Base-by-base conservation (phyloP, 208 protist species). In the Leishmania amazonensis region DNA sequence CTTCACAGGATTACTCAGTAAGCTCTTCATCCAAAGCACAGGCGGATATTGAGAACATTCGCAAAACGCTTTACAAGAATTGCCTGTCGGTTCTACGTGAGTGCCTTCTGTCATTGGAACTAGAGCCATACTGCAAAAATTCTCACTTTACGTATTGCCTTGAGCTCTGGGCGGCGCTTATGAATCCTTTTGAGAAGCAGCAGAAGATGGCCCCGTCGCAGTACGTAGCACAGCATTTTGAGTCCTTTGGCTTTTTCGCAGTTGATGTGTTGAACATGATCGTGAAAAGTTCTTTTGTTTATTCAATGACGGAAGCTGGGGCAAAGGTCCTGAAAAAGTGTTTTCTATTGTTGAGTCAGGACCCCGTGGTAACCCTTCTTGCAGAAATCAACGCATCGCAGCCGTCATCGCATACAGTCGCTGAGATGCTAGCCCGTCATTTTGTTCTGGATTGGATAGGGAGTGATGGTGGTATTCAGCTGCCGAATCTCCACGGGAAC, bases 101-200 rank as follows among this genome's bases (percentile, higher is more conserved):
- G 78, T 87, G 83, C 60, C 35, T 95, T 17, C 64, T 96, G 47
- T 96, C 93, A 21, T 80, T 97, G 21, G 83, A 90, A 28, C 79
- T 81, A 40, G 90, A 94, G 70, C 79, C 86, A 47, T 51, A 91
- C 58, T 93, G 87, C 84, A 86, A 85, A 47, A 84, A 79, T 54
- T 79, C 87, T 42, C 91, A 96, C 74, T 89, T 96, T 72, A 93
- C 92, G 38, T 95, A 95, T 78, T 81, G 84, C 35, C 77, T 97
- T 19, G 89, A 94, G 70, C 83, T 97, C 65, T 97, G 94, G 93
- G 85, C 90, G 77, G 82, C 85, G n/a, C 75, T 96, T 8, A 88
- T 97, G 83, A 90, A 94, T 73, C 88, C 91, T 40, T 79, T 79
- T 42, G 83, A 79, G 51, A 75, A 85, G 76, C 67, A 80, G 38